Evolutionary conservation across 2,329 filamentous ascomycete species (phyloP).

Genomic region (Aureobasidium pullulans): DNA sequence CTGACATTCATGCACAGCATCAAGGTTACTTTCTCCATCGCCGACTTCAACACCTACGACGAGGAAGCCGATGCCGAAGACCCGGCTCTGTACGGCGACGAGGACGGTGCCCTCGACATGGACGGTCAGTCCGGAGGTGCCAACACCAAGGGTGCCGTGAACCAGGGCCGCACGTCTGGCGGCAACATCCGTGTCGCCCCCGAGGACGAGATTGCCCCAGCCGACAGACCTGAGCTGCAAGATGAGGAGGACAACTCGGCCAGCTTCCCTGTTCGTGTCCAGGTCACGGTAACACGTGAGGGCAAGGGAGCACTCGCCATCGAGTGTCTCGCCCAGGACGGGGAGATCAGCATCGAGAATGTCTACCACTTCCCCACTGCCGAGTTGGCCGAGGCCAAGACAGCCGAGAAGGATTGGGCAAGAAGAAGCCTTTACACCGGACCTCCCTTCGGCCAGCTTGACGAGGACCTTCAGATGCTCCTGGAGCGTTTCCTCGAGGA

Average conservation of each 20-base stretch:
- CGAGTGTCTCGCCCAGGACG: slow-evolving; percentile 79
- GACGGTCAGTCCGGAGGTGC: slow-evolving; percentile 48
- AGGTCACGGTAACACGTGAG: slow-evolving; percentile 82
- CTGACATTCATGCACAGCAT: slow-evolving; percentile 44
- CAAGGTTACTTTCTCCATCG: slow-evolving; percentile 75
- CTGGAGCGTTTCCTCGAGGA: slow-evolving; percentile 93
- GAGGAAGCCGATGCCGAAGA: slow-evolving; percentile 21
- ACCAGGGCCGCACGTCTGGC: slow-evolving; percentile 44
- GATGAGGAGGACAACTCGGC: slow-evolving; percentile 51
- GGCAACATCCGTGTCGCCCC: slow-evolving; percentile 49
- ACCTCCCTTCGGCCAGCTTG: slow-evolving; percentile 86
- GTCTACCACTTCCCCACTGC: slow-evolving; percentile 79
- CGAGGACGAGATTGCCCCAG: slow-evolving; percentile 50
- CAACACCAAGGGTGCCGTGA: slow-evolving; percentile 49
- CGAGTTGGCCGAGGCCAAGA: slow-evolving; percentile 67
- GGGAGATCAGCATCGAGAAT: slow-evolving; percentile 80
- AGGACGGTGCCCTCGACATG: slow-evolving; percentile 30
- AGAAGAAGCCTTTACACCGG: slow-evolving; percentile 78
- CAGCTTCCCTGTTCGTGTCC: slow-evolving; percentile 72
- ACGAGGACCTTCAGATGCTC: slow-evolving; percentile 88
- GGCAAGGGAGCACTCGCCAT: slow-evolving; percentile 79
- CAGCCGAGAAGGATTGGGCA: slow-evolving; percentile 61
- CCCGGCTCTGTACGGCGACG: slow-evolving; percentile 26
- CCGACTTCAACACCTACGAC: slow-evolving; percentile 57
- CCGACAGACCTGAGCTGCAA: slow-evolving; percentile 49